Evolutionary conservation across 2,329 filamentous ascomycete species (phyloP).

Genomic region (Aureobasidium namibiae): DNA sequence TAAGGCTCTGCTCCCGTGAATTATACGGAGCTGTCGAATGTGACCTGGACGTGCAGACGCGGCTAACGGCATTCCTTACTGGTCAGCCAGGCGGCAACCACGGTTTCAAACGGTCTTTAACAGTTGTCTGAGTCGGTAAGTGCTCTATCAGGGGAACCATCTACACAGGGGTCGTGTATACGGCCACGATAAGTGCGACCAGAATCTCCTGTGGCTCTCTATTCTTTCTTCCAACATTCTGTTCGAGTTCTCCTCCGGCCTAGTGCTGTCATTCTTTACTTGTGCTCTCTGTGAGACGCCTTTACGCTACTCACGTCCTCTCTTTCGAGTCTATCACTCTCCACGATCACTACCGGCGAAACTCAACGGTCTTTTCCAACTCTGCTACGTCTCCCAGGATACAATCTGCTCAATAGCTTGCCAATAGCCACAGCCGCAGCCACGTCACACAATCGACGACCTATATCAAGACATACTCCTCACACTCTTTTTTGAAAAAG

Average conservation of each 20-base stretch:
- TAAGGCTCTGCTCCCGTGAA: background rate
- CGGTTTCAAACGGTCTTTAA: constrained; percentile 2
- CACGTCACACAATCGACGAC: background rate
- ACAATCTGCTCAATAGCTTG: constrained; percentile 10
- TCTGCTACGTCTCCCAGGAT: constrained; percentile 18
- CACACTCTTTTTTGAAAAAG: constrained; percentile 2
- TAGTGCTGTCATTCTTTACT: constrained; percentile 13
- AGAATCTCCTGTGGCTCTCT: background rate
- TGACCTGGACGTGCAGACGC: background rate
- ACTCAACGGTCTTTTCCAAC: constrained; percentile 42
- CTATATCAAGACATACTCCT: constrained; percentile 1
- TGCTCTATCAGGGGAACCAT: background rate
- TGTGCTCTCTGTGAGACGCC: constrained; percentile 13
- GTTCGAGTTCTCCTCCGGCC: constrained; percentile 8
- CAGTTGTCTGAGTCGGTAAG: constrained; percentile 3
- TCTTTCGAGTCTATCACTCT: constrained; percentile 9
- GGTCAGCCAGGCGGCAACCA: constrained; percentile 8
- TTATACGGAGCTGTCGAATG: background rate
- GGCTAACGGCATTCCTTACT: constrained; percentile 7
- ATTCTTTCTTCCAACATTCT: constrained; percentile 4
- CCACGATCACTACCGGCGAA: constrained; percentile 27
- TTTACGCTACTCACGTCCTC: constrained; percentile 8
- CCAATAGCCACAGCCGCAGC: constrained; percentile 11
- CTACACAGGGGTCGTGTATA: background rate
- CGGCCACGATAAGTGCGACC: background rate